phyloP scores from a whole-genome alignment of 257 asterid genomes.

The Solanum bulbocastanum region DNA sequence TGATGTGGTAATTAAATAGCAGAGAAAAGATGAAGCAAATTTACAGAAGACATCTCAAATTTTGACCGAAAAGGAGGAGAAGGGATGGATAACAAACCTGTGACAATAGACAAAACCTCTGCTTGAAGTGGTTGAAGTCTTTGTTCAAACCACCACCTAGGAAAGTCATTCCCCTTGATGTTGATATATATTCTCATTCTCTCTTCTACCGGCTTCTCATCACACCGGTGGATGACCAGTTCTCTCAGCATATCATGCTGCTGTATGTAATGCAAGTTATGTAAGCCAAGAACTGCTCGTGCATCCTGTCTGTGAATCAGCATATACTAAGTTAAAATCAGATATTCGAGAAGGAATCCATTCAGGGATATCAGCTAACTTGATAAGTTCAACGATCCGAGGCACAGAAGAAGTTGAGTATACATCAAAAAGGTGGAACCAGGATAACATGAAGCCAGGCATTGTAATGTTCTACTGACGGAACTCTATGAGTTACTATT shows the following conservation, averaged over 20 bases:
- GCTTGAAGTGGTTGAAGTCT: constrained; percentile 6
- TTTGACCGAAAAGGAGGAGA: neutral
- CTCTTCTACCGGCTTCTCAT: constrained; percentile 6
- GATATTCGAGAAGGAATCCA: neutral
- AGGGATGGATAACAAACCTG: constrained; percentile 12
- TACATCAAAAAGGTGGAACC: neutral
- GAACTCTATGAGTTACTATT: neutral
- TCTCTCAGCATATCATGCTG: constrained; percentile 34
- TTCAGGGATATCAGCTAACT: neutral
- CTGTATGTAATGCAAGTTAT: constrained; percentile 12
- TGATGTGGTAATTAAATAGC: neutral
- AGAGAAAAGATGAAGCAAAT: neutral
- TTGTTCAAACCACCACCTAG: constrained; percentile 10
- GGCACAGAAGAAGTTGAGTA: neutral
- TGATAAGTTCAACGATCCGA: neutral
- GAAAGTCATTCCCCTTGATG: constrained; percentile 9
- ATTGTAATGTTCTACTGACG: neutral
- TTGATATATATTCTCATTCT: constrained; percentile 17
- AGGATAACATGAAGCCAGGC: neutral
- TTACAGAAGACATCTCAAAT: neutral
- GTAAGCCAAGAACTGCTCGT: constrained; percentile 9
- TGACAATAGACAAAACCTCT: constrained; percentile 16
- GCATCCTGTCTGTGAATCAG: constrained; percentile 13
- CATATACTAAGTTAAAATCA: neutral
- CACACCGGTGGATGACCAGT: constrained; percentile 10